A percentile compares a stretch with the other conserved stretches of the same genome.
These are phyloP conservation scores for Schizochytrium sp. DNA, from an alignment of 108 stramenopile species.

Conservation along the genomic window DNA sequence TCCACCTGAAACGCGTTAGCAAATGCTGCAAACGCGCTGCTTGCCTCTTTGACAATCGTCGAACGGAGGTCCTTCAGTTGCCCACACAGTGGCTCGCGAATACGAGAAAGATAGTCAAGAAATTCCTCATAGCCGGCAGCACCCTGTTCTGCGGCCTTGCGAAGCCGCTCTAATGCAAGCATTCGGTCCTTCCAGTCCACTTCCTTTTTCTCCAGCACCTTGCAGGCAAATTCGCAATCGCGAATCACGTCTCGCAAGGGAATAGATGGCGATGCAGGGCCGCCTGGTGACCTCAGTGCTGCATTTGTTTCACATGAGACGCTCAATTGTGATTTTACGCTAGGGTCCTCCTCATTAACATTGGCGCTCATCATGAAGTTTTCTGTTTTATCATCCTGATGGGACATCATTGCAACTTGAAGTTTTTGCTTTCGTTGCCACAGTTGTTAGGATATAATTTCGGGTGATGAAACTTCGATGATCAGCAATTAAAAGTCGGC, in stretches of 20 bases:
- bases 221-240: neutral
- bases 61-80: neutral
- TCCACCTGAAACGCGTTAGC: conserved; percentile 4
- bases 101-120: neutral
- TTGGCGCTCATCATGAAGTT: too few relatives aligned
- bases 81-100: neutral
- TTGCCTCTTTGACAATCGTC: conserved; percentile 35
- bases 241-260: neutral
- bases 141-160: neutral
- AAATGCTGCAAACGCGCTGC: neutral
- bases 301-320: too few relatives aligned
- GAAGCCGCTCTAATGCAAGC: neutral
- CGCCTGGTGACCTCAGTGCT: too few relatives aligned
- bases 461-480: too few relatives aligned
- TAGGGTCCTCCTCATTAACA: too few relatives aligned
- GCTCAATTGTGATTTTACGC: too few relatives aligned
- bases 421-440: too few relatives aligned
- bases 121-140: conserved; percentile 1
- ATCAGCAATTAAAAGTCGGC: too few relatives aligned
- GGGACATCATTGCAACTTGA: too few relatives aligned
- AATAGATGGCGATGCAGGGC: neutral
- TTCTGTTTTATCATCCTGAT: too few relatives aligned
- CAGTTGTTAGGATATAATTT: too few relatives aligned
- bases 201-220: neutral
- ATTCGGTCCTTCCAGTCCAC: conserved; percentile 15